Evolutionary conservation across 1,139 yeast genomes (phyloP), one percentile per base, ranked within the genome.

Genomic region (Sugiyamaella grinbergsii): DNA sequence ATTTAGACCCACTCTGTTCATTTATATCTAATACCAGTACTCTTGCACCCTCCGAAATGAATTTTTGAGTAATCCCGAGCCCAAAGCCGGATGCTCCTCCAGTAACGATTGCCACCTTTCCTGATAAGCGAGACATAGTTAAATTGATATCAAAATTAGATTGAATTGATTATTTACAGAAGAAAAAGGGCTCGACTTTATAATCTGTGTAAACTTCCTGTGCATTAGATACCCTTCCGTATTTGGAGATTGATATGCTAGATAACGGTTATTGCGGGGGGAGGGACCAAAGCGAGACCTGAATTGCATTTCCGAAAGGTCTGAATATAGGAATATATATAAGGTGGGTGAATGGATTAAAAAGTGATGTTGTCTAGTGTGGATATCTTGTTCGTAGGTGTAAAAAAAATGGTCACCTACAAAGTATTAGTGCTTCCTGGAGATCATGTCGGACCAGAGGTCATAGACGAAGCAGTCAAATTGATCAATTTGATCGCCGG

Each of bases 391-490:
- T n/a, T n/a, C n/a, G n/a, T n/a, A n/a, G n/a, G n/a, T n/a, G n/a
- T n/a, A n/a, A n/a, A n/a, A n/a, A n/a, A n/a, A n/a, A n/a, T n/a
- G 13, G 4, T n/a, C 13, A 29, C 28, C 29, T 86, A 85, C 68
- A 85, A 79, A 51, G 82, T 89, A 60, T 87, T 90, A 43, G 78
- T 88, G 47, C 75, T 89, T 44, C 95, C 96, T 50, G 96, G 96
- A 62, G 96, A 89, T 72, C 95, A 89, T 62, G 94, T 86, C 51
- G 96, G 96, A 62, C 79, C 83, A 44, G 96, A 89, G 70, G 79
- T 89, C 57, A 80, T 86, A 53, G 80, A 71, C 18, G 95, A 88
- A 73, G 95, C 96, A 44, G 81, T 87, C 60, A 88, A 88, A 69
- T 93, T 89, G 40, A 75, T 89, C 54, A 74, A 79, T 48, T 86